Evolutionary conservation across 1,284 basidiomycete genomes (phyloP), one percentile per base, ranked within the genome.

Genomic region (Thecaphora frezii): DNA sequence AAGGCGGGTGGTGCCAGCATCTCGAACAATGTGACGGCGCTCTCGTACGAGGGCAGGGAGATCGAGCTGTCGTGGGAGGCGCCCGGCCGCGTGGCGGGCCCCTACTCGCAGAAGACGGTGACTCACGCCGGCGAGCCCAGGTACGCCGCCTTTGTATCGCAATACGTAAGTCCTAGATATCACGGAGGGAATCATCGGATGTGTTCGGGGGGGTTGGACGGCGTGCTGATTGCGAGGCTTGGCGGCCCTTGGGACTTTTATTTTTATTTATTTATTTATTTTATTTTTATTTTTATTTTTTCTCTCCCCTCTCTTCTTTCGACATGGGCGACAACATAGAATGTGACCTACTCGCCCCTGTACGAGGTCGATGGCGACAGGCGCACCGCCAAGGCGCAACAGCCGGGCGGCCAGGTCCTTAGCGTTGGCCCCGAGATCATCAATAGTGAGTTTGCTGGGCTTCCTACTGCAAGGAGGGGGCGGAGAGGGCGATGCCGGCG

Each of bases 81-180:
- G 19, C 66, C 66, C 3, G 71, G 69, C 24, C 50, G 62, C 48
- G 54, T 48, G 19, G 50, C 60, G 39, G 69, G 71, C 3, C 69
- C 69, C n/a, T 71, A 73, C 54, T 9, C 53, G 5, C 68, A 73
- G 42, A 59, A 47, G 48, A 72, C 70, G 12, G 46, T 24, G 26
- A 69, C 62, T 21, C 53, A 57, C 58, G 58, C 62, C 12, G 65
- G 61, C 16, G 37, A 46, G 2, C 61, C 71, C 37, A 61, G 54
- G 44, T 71, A 54, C 45, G 71, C 66, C 14, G 71, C 71, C 4
- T 73, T 61, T 37, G 56, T 71, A 2, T 60, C 60, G 46, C 66
- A 71, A 28, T 66, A 52, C 58, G 43, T 44, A n/a, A 44, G 43
- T 30, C 9, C 9, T n/a, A n/a, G 12, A 37, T n/a, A 10, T n/a